phyloP scores from a whole-genome alignment of 306 rosid species.

The Cicer cuneatum region DNA sequence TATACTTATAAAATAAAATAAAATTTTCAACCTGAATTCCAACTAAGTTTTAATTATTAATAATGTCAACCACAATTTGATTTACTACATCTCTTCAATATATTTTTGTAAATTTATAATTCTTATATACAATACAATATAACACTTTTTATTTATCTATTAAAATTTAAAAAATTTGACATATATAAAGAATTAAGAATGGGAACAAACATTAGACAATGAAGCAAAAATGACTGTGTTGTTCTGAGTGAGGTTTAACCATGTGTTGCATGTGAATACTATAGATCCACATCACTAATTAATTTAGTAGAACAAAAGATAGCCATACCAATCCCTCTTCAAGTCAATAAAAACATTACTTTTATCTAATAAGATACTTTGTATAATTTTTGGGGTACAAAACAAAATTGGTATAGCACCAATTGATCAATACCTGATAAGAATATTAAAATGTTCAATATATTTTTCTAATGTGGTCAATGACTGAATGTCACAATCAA shows the following conservation, averaged over 20 bases:
- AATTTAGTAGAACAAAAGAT: background rate
- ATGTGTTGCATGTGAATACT: slow-evolving; percentile 43
- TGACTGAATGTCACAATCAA: no score
- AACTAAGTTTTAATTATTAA: no score
- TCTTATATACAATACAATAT: no score
- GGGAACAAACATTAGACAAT: slow-evolving; percentile 6
- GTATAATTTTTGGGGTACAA: background rate
- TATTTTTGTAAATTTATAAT: no score
- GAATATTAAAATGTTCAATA: background rate
- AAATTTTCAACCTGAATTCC: no score
- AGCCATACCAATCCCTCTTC: slow-evolving; percentile 27
- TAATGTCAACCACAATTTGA: no score
- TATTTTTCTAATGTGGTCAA: background rate
- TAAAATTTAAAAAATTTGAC: no score
- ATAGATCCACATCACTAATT: slow-evolving; percentile 2
- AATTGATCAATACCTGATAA: background rate
- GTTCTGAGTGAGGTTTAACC: slow-evolving; percentile 29
- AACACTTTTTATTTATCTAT: no score
- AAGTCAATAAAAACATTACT: background rate
- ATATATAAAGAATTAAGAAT: background rate
- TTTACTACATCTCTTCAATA: no score
- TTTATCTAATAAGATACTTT: background rate
- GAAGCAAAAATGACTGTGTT: background rate
- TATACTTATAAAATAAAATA: no score
- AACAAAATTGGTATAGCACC: slow-evolving; percentile 2